Percentiles rank a stretch among this genome's conserved stretches.
phyloP scores from a whole-genome alignment of 2,329 filamentous ascomycete species.

The Sclerotiophoma versabilis region DNA sequence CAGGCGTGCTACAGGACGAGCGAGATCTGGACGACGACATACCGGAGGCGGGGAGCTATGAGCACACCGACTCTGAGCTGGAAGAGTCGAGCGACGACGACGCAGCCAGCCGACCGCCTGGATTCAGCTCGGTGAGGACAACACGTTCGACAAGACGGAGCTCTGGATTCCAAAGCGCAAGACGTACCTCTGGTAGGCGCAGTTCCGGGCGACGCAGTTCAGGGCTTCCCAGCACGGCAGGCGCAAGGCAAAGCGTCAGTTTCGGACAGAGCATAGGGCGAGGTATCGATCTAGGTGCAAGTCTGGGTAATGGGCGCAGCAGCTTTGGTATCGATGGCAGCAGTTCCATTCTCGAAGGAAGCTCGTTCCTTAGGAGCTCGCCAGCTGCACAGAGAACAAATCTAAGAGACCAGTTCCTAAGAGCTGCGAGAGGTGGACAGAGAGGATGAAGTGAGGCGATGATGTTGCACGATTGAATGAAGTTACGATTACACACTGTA shows the following conservation, averaged over 20 bases:
- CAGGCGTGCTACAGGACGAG: conserved; percentile 56
- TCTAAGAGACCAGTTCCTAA: conserved; percentile 40
- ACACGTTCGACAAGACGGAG: conserved; percentile 27
- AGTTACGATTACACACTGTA: conserved; percentile 13
- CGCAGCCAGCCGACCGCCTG: conserved; percentile 29
- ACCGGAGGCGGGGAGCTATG: conserved; percentile 61
- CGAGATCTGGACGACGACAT: conserved; percentile 60
- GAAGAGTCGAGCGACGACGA: conserved; percentile 49
- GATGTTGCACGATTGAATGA: conserved; percentile 11
- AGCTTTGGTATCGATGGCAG: conserved; percentile 46
- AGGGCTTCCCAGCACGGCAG: conserved; percentile 4
- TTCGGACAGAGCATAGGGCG: conserved; percentile 9
- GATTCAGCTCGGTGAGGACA: conserved; percentile 28
- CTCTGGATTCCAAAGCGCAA: conserved; percentile 29
- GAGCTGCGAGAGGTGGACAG: conserved; percentile 25
- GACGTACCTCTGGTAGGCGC: conserved; percentile 27
- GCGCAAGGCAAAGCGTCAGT: conserved; percentile 1
- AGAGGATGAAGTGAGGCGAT: conserved; percentile 15
- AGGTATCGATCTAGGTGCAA: conserved; percentile 27
- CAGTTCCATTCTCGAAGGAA: conserved; percentile 47
- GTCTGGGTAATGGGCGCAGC: conserved; percentile 34
- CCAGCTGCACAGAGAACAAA: conserved; percentile 39
- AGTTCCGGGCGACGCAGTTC: conserved; percentile 11
- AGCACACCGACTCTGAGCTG: conserved; percentile 62
- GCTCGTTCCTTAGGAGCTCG: conserved; percentile 46